Evolutionary conservation across 164 flowering plant species (phyloP).

Genomic region (Hamamelis virginiana): DNA sequence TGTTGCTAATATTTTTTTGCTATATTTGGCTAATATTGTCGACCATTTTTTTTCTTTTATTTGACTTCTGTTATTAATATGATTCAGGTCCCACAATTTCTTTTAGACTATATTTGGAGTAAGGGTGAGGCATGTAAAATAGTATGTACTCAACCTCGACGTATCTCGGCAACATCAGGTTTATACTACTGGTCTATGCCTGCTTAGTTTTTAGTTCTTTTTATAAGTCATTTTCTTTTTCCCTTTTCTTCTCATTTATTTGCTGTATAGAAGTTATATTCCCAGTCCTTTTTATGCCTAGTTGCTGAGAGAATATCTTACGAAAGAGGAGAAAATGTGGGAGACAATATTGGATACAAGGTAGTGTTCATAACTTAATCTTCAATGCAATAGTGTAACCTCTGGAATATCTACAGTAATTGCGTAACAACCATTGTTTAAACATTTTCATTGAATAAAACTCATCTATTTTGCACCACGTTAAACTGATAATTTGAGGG

Average conservation of each 20-base stretch:
- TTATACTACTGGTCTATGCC: not conserved
- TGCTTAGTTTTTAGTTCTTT: not conserved
- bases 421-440: no score
- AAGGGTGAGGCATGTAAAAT: constrained; percentile 80
- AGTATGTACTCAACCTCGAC: constrained; percentile 92
- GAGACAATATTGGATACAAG: constrained; percentile 91
- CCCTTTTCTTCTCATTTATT: not conserved
- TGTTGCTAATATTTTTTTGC: no score
- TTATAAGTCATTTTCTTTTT: not conserved
- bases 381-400: not conserved
- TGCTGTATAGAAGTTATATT: not conserved
- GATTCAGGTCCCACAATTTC: constrained; percentile 87
- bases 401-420: no score
- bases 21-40: not conserved
- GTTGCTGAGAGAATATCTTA: constrained; percentile 89
- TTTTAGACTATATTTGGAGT: constrained; percentile 83
- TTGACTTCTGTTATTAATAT: constrained; percentile 5
- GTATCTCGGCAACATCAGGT: constrained; percentile 97
- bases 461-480: no score
- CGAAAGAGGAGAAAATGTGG: constrained; percentile 91
- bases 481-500: no score
- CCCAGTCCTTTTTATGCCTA: constrained; percentile 22
- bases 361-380: constrained; percentile 30
- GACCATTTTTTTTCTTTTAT: not conserved
- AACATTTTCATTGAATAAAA: no score